Base-by-base conservation (phyloP, 108 stramenopile genomes). In the Nitzschia sp. region DNA sequence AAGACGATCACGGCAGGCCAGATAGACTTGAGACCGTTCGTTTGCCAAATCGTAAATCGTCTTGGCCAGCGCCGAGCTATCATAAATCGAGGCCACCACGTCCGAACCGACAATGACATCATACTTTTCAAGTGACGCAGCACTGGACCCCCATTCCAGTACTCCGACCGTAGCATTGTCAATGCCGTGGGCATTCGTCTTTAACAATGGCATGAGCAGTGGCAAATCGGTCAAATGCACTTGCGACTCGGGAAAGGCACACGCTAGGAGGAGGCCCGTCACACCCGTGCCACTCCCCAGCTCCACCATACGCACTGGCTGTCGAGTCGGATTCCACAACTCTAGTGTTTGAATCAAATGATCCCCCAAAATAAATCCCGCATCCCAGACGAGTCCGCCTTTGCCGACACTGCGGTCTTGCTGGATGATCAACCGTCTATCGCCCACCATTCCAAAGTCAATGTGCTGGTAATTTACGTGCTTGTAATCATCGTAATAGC, bases 241-340 rank as follows among this genome's bases (percentile, higher is more conserved):
- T 46, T 77, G 61, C 35, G 72, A 64, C 17, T 64, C 46, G 8
- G 81, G 58, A 49, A 75, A 24, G 18, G 75, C 71, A 26, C 79
- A 64, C 19, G 86, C 89, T 27, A 91, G 46, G 77, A 91, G 79
- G 15, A 91, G 32, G 24, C 89, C 88, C 32, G 81, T 76, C 2
- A 91, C 69, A 13, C 93, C 93, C 1, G 90, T 91, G 2, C 93
- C 93, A 23, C 85, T 72, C n/a, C 93, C 93, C n/a, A 94, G 72
- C 68, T 94, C 93, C 25, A 90, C 45, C 1, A 94, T 64, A 5
- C 45, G 23, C 42, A 2, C 38, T 1, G 61, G 36, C 0, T 54
- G 46, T 23, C 32, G 54, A 26, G 53, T 27, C 35, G 42, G 68
- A 23, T 48, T 46, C 23, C 2, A 15, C 21, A 19, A 34, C 54